Conservation (phyloP, 345 rosid genomes). For the Acer saccharum region DNA sequence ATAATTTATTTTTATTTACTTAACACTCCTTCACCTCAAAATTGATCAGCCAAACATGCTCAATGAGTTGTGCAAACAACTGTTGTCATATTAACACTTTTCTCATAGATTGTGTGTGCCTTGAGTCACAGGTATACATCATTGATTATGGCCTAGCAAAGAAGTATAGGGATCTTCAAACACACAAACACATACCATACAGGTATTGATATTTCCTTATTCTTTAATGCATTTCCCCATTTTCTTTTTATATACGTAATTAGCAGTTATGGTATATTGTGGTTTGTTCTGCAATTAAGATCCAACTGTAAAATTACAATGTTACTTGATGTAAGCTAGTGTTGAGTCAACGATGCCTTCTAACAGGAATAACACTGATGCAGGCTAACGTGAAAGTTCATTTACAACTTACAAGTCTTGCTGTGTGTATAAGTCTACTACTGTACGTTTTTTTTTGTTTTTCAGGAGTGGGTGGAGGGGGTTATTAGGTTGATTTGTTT, state of each 20-base stretch:
- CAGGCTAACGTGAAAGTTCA: background rate
- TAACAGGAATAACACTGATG: constrained; percentile 10
- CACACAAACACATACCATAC: constrained; percentile 89
- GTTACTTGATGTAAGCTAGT: background rate
- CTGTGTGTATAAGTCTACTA: background rate
- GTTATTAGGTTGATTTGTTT: background rate
- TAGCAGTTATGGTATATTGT: background rate
- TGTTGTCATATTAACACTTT: background rate
- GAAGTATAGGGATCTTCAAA: constrained; percentile 85
- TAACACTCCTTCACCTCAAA: background rate
- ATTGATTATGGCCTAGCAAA: constrained; percentile 92
- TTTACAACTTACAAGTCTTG: background rate
- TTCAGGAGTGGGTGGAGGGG: background rate
- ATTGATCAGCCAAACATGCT: background rate
- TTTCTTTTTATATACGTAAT: background rate
- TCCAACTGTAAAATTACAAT: background rate
- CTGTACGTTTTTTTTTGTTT: background rate
- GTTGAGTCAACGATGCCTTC: background rate
- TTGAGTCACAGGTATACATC: constrained; percentile 55
- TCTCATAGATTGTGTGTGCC: constrained; percentile 1
- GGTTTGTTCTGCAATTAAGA: background rate
- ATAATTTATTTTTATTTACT: background rate
- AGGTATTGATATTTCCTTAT: constrained; percentile 33
- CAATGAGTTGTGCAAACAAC: background rate
- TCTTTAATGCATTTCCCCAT: background rate